Conservation (phyloP, 2,329 filamentous ascomycete genomes). For the Chrysosporium keratinophilum region DNA sequence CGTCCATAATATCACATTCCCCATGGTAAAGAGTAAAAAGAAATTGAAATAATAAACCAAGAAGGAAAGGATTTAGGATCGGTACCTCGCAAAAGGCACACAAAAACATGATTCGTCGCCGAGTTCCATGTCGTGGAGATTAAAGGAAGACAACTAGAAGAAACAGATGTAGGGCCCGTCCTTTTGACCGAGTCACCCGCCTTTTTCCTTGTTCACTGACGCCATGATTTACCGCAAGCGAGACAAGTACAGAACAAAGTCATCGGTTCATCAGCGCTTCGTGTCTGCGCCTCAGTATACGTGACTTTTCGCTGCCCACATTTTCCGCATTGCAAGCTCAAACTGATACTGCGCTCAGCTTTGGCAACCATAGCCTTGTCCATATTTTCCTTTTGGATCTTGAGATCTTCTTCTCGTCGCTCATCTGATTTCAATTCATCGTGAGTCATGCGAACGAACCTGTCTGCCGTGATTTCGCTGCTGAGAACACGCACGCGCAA, state of each 20-base stretch:
- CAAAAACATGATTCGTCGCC: not conserved
- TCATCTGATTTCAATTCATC: slow-evolving; percentile 86
- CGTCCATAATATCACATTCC: slow-evolving; percentile 1
- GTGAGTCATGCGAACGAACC: slow-evolving; percentile 76
- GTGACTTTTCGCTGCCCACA: slow-evolving; percentile 90
- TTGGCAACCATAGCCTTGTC: slow-evolving; percentile 91
- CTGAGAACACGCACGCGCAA: slow-evolving; percentile 66
- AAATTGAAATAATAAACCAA: not conserved
- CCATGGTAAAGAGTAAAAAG: not conserved
- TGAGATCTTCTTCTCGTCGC: slow-evolving; percentile 63
- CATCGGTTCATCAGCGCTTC: slow-evolving; percentile 83
- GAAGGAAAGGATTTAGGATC: not conserved
- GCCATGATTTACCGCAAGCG: slow-evolving; percentile 41
- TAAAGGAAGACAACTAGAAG: not conserved
- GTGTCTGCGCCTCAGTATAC: slow-evolving; percentile 92
- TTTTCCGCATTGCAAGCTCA: slow-evolving; percentile 77
- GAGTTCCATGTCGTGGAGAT: not conserved
- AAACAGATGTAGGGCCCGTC: not conserved
- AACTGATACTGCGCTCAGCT: slow-evolving; percentile 80
- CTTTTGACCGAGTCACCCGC: not conserved
- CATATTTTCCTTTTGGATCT: slow-evolving; percentile 85
- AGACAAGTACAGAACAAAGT: slow-evolving; percentile 41
- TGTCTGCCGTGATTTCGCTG: slow-evolving; percentile 59
- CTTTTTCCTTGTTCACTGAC: slow-evolving; percentile 19
- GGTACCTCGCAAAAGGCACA: not conserved